phyloP scores from a whole-genome alignment of 2,329 filamentous ascomycete species.

The Beauveria rudraprayagi region DNA sequence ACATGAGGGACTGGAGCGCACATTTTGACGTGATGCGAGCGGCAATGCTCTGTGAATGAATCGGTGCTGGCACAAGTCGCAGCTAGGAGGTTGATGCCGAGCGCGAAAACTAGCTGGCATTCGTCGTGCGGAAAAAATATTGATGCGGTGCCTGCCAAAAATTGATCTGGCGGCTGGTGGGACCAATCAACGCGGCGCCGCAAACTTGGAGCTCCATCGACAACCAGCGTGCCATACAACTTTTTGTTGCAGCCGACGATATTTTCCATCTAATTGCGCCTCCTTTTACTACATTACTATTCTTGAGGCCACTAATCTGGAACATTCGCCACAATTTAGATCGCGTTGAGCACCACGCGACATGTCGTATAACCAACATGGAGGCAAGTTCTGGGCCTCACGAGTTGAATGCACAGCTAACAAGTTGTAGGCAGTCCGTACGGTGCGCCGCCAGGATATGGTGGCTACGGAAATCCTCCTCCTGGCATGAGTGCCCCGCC shows the following conservation, averaged over 20 bases:
- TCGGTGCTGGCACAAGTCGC: not conserved
- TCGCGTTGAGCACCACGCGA: conserved; percentile 1
- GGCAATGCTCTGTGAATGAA: not conserved
- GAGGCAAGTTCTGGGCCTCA: conserved; percentile 32
- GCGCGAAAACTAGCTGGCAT: not conserved
- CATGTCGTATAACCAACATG: conserved; percentile 55
- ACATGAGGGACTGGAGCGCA: not conserved
- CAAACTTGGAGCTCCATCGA: conserved; percentile 12
- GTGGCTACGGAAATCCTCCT: conserved; percentile 45
- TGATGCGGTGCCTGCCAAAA: conserved; percentile 4
- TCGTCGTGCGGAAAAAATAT: conserved; percentile 8
- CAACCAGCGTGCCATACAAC: not conserved
- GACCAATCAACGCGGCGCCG: conserved; percentile 14
- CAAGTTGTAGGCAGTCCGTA: conserved; percentile 45
- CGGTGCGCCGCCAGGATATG: conserved; percentile 67
- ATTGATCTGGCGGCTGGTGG: not conserved
- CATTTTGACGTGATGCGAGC: conserved; percentile 1
- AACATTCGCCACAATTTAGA: not conserved
- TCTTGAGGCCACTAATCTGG: not conserved
- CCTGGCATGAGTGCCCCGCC: conserved; percentile 64
- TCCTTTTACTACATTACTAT: no score
- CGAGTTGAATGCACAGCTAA: not conserved
- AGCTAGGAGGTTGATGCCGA: not conserved
- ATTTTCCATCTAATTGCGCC: not conserved
- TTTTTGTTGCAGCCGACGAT: not conserved